Evolutionary conservation across 2,329 filamentous ascomycete species (phyloP).

Genomic region (Ceratocystiopsis sp.): DNA sequence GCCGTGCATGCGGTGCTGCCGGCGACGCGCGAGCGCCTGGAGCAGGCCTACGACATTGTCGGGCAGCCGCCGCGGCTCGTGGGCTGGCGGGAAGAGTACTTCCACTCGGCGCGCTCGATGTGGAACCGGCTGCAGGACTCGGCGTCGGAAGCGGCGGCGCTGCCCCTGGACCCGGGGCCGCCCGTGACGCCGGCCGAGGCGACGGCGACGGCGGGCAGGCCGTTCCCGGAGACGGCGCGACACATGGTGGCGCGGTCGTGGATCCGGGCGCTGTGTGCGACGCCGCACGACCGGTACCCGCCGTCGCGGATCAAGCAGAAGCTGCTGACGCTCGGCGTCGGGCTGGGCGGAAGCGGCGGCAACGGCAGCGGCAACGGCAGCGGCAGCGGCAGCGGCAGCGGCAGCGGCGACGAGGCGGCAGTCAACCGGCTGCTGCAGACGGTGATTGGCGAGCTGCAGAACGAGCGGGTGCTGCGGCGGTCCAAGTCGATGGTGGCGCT

Average conservation of each 20-base stretch:
- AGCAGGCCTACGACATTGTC: slow-evolving; percentile 11
- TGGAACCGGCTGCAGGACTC: slow-evolving; percentile 39
- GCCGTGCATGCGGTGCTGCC: slow-evolving; percentile 23
- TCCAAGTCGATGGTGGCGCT: slow-evolving; percentile 39
- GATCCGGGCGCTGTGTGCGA: slow-evolving; percentile 41
- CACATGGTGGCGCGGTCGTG: slow-evolving; percentile 19
- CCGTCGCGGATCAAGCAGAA: slow-evolving; percentile 30
- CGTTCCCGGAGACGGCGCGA: background rate
- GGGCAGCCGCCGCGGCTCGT: background rate
- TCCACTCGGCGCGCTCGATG: slow-evolving; percentile 33
- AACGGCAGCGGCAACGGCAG: slow-evolving; percentile 10
- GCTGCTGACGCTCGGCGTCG: slow-evolving; percentile 26
- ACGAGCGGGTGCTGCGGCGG: slow-evolving; percentile 38
- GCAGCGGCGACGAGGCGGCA: slow-evolving; percentile 13
- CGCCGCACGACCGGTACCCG: slow-evolving; percentile 30
- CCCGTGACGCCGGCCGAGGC: slow-evolving; percentile 1
- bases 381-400: slow-evolving; percentile 9
- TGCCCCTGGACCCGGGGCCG: slow-evolving; percentile 12
- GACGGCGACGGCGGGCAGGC: background rate
- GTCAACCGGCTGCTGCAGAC: slow-evolving; percentile 28
- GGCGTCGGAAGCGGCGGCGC: slow-evolving; percentile 28
- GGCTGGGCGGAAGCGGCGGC: slow-evolving; percentile 9
- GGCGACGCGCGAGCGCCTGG: slow-evolving; percentile 24
- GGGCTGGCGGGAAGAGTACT: slow-evolving; percentile 41
- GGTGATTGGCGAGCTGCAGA: slow-evolving; percentile 30